Evolutionary conservation across 345 rosid genomes (phyloP).

Genomic region (Rhodamnia argentea): DNA sequence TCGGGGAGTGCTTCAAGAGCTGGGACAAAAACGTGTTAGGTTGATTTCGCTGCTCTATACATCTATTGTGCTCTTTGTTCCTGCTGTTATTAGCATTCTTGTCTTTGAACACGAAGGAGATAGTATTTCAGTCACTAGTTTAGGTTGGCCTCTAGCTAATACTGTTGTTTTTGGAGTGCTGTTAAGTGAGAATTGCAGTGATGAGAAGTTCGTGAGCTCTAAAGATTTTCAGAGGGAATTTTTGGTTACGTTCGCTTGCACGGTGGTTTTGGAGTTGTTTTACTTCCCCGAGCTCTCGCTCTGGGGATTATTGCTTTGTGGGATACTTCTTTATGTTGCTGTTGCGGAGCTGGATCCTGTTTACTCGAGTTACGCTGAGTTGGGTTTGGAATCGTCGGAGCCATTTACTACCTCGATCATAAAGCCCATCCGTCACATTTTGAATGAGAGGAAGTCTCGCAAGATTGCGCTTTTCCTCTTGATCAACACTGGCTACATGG

Average conservation of each 20-base stretch:
- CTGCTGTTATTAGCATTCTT: constrained; percentile 55
- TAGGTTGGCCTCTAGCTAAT: constrained; percentile 88
- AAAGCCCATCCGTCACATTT: constrained; percentile 77
- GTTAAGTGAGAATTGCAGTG: constrained; percentile 62
- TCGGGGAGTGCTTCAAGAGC: constrained; percentile 44
- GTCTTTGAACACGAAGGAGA: constrained; percentile 33
- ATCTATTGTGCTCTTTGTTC: constrained; percentile 54
- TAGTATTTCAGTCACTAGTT: constrained; percentile 39
- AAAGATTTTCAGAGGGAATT: constrained; percentile 65
- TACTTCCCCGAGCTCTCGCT: constrained; percentile 82
- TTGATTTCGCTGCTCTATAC: constrained; percentile 60
- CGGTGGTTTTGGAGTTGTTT: constrained; percentile 66
- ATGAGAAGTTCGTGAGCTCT: constrained; percentile 42
- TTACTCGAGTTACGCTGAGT: constrained; percentile 29
- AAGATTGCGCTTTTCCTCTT: constrained; percentile 88
- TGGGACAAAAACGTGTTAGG: constrained; percentile 60
- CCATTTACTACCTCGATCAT: constrained; percentile 34
- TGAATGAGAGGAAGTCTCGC: constrained; percentile 90
- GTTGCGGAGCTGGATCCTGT: constrained; percentile 60
- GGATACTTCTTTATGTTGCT: constrained; percentile 57
- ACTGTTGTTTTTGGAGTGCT: constrained; percentile 87
- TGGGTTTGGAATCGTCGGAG: constrained; percentile 63
- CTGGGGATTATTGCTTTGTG: constrained; percentile 70
- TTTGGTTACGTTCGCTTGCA: constrained; percentile 62
- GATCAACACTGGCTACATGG: constrained; percentile 86